phyloP scores from a whole-genome alignment of 306 rosid species.

The Leucaena leucocephala region DNA sequence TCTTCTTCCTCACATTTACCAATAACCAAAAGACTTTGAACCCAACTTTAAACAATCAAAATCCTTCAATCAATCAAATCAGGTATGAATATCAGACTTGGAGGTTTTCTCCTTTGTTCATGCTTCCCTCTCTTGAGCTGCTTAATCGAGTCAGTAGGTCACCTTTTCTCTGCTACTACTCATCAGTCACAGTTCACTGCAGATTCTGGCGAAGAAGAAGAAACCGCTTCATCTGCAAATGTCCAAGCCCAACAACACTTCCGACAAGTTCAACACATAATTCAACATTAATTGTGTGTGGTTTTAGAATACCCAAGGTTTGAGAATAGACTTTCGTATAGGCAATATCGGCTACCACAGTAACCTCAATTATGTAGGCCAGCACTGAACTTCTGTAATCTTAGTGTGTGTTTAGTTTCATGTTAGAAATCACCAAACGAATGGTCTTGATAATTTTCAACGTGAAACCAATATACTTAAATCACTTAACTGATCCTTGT shows the following conservation, averaged over 20 bases:
- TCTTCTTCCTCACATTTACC: neutral
- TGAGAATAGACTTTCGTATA: neutral
- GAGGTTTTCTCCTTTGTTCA: constrained; percentile 33
- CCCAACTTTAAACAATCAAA: neutral
- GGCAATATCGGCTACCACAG: neutral
- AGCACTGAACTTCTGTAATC: neutral
- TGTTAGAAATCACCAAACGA: neutral
- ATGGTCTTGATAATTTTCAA: neutral
- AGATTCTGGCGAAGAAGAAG: constrained; percentile 32
- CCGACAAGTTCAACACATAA: constrained; percentile 40
- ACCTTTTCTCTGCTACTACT: constrained; percentile 39
- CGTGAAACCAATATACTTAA: neutral
- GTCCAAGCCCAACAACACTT: constrained; percentile 49
- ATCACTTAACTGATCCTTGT: neutral
- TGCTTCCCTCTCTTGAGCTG: constrained; percentile 32
- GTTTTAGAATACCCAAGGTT: neutral
- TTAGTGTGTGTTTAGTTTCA: neutral
- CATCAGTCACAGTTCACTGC: constrained; percentile 31
- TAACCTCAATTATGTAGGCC: neutral
- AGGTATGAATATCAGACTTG: constrained; percentile 42
- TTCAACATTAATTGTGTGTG: constrained; percentile 23
- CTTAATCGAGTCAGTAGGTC: constrained; percentile 34
- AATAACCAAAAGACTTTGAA: neutral
- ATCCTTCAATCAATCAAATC: neutral
- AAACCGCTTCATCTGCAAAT: constrained; percentile 38